phyloP scores from a whole-genome alignment of 139 green algal genomes.

The Chlamydomonas sphaeroides region DNA sequence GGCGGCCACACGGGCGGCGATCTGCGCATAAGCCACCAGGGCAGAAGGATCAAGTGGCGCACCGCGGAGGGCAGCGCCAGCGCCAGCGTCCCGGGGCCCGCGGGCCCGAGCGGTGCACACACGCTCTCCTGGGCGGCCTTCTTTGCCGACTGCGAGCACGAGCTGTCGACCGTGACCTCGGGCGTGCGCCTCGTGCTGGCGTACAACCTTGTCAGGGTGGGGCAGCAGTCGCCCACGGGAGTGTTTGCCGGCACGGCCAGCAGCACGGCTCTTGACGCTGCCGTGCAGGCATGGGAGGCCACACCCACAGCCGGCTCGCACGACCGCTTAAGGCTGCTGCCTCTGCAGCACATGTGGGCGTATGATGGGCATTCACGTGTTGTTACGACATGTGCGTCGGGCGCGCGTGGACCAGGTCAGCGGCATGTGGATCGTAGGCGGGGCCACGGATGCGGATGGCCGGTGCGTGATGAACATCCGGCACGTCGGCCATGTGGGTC shows the following conservation, averaged over 20 bases:
- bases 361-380: no score
- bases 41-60: not conserved
- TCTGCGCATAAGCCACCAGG: constrained; percentile 9
- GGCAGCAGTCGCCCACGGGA: no score
- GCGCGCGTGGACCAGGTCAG: no score
- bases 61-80: not conserved
- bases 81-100: not conserved
- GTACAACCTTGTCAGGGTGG: constrained; percentile 36
- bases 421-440: no score
- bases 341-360: not conserved
- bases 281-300: not conserved
- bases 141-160: constrained; percentile 47
- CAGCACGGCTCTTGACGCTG: no score
- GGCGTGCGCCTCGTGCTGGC: constrained; percentile 30
- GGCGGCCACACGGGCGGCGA: constrained; percentile 29
- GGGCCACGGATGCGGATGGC: no score
- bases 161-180: constrained; percentile 17
- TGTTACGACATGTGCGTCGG: no score
- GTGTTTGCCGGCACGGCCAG: no score
- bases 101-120: not conserved
- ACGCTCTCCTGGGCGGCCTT: constrained; percentile 26
- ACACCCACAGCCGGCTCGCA: not conserved
- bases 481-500: no score
- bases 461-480: not conserved
- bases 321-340: not conserved